A percentile compares a stretch with the other conserved stretches of the same genome.
phyloP scores from a whole-genome alignment of 768 basidiomycete genomes.

The Multifurca ochricompacta region DNA sequence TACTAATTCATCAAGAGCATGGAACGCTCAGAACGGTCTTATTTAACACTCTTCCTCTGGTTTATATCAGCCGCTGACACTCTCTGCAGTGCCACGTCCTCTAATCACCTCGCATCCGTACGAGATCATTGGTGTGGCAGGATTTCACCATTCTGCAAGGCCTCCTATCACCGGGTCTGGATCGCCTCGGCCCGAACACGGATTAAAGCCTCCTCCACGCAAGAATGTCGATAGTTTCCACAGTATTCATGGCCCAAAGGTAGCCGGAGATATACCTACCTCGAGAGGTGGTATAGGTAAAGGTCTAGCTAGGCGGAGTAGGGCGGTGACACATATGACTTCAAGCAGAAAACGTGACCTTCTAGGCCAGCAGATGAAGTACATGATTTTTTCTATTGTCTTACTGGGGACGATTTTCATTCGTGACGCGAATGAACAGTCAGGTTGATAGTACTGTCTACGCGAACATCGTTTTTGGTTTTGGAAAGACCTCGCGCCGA shows the following conservation, averaged over 20 bases:
- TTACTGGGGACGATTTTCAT: not conserved
- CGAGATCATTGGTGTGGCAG: constrained; percentile 7
- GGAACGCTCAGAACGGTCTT: not conserved
- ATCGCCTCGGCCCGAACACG: not conserved
- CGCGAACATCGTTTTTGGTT: constrained; percentile 10
- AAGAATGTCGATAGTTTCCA: not conserved
- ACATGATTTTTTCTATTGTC: not conserved
- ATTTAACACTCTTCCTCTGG: not conserved
- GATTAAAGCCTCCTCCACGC: constrained; percentile 5
- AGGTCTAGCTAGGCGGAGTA: not conserved
- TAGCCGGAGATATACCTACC: not conserved
- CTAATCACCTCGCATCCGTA: constrained; percentile 10
- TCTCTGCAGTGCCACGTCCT: not conserved
- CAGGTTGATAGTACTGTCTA: constrained; percentile 3
- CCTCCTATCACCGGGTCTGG: not conserved
- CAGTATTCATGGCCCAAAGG: not conserved
- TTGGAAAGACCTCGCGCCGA: not conserved
- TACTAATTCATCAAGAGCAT: not conserved
- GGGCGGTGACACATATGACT: constrained; percentile 1
- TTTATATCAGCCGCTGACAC: not conserved
- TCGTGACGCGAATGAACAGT: not conserved
- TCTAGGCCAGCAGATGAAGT: not conserved
- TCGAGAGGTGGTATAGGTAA: not conserved
- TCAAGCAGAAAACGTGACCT: constrained; percentile 2
- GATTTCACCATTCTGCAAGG: constrained; percentile 10